Evolutionary conservation across 1,284 basidiomycete species (phyloP).

Genomic region (Malassezia yamatoensis): DNA sequence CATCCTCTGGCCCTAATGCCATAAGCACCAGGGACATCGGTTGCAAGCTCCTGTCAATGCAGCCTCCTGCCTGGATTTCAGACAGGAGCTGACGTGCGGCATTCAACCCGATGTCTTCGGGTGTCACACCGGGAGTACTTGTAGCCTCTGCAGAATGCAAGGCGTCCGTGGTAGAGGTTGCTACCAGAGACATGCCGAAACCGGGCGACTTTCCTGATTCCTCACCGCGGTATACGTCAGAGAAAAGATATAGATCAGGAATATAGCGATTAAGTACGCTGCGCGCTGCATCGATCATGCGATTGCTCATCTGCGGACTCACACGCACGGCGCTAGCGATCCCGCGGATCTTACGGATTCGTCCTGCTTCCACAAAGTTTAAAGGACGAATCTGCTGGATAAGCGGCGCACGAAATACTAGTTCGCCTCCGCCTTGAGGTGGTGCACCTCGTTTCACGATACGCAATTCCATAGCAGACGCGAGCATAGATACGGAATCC

Average conservation of each 20-base stretch:
- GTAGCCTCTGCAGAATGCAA: conserved; percentile 78
- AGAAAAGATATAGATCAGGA: conserved; percentile 94
- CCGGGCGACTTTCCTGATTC: conserved; percentile 96
- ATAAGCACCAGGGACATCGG: conserved; percentile 77
- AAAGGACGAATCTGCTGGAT: conserved; percentile 72
- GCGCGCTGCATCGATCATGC: conserved; percentile 87
- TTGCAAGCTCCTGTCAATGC: conserved; percentile 83
- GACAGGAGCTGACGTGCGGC: conserved; percentile 68
- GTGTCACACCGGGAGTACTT: conserved; percentile 45
- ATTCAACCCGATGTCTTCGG: conserved; percentile 78
- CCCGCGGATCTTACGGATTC: conserved; percentile 85
- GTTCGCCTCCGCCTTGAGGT: conserved; percentile 82
- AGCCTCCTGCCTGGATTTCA: conserved; percentile 73
- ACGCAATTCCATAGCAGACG: conserved; percentile 51
- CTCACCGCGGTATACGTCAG: conserved; percentile 93
- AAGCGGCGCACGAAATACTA: conserved; percentile 82
- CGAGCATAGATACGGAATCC: conserved; percentile 19
- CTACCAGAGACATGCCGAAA: conserved; percentile 78
- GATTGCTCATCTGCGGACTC: conserved; percentile 89
- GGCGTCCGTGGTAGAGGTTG: conserved; percentile 82
- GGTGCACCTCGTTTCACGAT: conserved; percentile 87
- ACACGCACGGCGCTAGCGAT: conserved; percentile 70
- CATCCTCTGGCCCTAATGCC: conserved; percentile 90
- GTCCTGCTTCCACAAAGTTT: conserved; percentile 80
- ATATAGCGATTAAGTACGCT: conserved; percentile 90